A percentile compares a stretch with the other conserved stretches of the same genome.
phyloP scores from a whole-genome alignment of 2,329 filamentous ascomycete genomes.

The Aspergillus fructus region DNA sequence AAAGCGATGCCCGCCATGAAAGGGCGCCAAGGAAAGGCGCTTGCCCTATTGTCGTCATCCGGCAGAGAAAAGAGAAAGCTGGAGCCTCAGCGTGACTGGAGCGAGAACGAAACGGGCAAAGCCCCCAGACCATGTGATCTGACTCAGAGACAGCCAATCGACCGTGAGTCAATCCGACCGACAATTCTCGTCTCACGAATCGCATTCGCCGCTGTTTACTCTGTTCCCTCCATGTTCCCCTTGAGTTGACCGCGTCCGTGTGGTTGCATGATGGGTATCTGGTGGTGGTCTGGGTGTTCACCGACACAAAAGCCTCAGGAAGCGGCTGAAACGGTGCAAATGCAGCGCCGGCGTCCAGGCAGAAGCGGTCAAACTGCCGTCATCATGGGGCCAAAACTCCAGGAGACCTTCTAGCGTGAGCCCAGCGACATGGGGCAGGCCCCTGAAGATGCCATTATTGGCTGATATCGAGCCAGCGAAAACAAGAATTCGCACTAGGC shows the following conservation, averaged over 20 bases:
- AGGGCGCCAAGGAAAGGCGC: no score
- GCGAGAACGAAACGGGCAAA: no score
- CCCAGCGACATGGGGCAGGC: not conserved
- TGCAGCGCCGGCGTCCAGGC: conserved; percentile 2
- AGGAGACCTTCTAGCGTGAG: not conserved
- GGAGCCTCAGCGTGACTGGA: no score
- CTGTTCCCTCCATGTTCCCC: not conserved
- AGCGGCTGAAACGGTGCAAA: not conserved
- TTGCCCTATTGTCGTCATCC: no score
- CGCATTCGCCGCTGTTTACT: not conserved
- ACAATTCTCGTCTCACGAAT: not conserved
- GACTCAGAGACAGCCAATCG: not conserved
- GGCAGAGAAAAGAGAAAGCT: no score
- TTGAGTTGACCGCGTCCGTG: not conserved
- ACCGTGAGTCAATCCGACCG: not conserved
- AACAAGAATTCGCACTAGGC: conserved; percentile 19
- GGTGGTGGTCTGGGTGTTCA: not conserved
- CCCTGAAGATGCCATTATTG: conserved; percentile 1
- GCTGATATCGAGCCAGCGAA: not conserved
- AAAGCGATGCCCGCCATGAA: not conserved
- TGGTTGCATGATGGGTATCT: not conserved
- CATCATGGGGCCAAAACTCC: conserved; percentile 8
- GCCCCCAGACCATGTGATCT: not conserved
- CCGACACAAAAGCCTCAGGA: conserved; percentile 4
- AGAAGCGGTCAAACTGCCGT: conserved; percentile 22